Evolutionary conservation across 2,329 filamentous ascomycete genomes (phyloP).

Genomic region (Aurifilum marmelostoma): DNA sequence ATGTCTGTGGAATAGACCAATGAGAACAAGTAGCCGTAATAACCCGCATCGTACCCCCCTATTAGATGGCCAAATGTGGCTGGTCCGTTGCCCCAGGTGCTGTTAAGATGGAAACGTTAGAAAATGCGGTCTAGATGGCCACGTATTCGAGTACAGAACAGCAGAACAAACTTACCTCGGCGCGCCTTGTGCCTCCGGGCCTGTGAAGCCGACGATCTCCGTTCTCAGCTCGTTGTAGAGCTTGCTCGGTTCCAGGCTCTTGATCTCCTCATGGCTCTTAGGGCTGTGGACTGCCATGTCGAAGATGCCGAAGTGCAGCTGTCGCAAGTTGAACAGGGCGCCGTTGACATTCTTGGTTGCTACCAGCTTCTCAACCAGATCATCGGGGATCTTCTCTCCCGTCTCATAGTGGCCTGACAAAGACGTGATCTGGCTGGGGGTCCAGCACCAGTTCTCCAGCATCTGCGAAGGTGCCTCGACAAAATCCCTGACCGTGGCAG

Average conservation of each 20-base stretch:
- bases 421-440: constrained; percentile 63
- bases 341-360: constrained; percentile 81
- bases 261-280: constrained; percentile 67
- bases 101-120: constrained; percentile 39
- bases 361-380: constrained; percentile 74
- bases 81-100: constrained; percentile 75
- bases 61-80: constrained; percentile 83
- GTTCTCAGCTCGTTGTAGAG: constrained; percentile 74
- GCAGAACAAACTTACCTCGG: constrained; percentile 48
- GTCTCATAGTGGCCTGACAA: constrained; percentile 77
- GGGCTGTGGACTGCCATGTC: constrained; percentile 82
- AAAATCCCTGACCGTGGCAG: constrained; percentile 68
- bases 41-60: constrained; percentile 82
- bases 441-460: constrained; percentile 79
- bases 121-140: constrained; percentile 9
- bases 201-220: constrained; percentile 73
- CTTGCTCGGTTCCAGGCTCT: constrained; percentile 65
- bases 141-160: background rate
- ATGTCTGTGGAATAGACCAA: constrained; percentile 85
- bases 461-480: constrained; percentile 74
- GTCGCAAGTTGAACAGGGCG: constrained; percentile 75
- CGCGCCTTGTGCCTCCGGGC: constrained; percentile 68
- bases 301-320: constrained; percentile 80
- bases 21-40: constrained; percentile 76
- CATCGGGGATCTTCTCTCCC: constrained; percentile 71